Evolutionary conservation across 116 monocot species (phyloP).

Genomic region (Trichopus zeylanicus): DNA sequence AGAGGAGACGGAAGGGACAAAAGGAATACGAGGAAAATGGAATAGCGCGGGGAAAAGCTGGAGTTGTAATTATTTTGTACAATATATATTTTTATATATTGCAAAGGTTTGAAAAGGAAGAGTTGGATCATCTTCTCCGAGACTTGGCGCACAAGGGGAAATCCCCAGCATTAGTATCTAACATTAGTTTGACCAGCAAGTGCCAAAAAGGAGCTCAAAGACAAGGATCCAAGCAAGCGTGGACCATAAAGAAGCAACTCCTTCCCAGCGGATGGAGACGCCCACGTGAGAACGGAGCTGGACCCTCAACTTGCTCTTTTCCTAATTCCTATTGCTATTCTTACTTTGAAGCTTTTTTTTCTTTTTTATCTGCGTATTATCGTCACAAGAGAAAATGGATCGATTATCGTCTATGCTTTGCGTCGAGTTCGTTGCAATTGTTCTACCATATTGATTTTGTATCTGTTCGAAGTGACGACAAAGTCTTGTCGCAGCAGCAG

Average conservation of each 20-base stretch:
- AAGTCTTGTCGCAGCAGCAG: no score
- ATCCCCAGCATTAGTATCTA: slow-evolving; percentile 6
- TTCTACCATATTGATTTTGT: no score
- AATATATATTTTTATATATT: background rate
- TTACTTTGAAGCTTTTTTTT: no score
- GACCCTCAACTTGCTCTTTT: background rate
- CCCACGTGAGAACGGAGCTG: background rate
- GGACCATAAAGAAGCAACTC: background rate
- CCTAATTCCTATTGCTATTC: no score
- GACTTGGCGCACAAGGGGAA: no score
- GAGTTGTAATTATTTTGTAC: no score
- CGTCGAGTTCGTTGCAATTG: no score
- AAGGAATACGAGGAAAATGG: background rate
- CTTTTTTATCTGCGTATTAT: no score
- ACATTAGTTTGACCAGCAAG: slow-evolving; percentile 13
- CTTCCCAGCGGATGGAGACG: background rate
- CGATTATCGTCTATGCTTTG: no score
- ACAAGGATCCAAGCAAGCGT: no score
- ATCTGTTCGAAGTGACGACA: no score
- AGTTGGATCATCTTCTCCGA: background rate
- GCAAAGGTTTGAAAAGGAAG: background rate
- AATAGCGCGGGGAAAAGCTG: background rate
- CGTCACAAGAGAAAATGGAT: no score
- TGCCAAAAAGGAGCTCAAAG: background rate
- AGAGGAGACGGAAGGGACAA: background rate